Base-by-base conservation (phyloP, 768 basidiomycete genomes). In the Pleurotus djamor region DNA sequence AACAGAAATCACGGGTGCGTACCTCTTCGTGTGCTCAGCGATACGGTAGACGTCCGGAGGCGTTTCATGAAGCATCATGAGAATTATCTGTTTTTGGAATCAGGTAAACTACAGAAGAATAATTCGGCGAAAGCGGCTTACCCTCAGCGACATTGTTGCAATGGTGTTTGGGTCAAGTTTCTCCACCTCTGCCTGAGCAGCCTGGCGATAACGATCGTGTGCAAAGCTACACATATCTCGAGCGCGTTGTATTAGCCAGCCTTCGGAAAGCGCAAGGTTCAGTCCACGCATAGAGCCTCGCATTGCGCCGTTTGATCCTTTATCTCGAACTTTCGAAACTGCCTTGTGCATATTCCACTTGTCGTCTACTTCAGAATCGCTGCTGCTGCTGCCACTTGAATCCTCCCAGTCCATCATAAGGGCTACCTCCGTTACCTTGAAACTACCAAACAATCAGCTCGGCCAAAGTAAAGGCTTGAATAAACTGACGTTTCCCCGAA, bases 191-290 rank as follows among this genome's bases (percentile, higher is more conserved):
- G 79, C 80, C 63, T 86, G 82, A 7, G 85, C 87, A 8, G 88
- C 88, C 69, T 89, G 88, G 7, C 88, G 80, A 70, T 89, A 91
- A 48, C 88, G 77, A 66, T 90, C 88, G 69, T 91, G 88, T 3
- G 86, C 76, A 69, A 89, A 89, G 64, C 82, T 86, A 69, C 87
- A 89, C 87, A 89, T 88, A 64, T 90, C 88, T 37, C 88, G 75
- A 4, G 86, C 88, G 51, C 86, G 75, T 59, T 88, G 86, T 5
- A 87, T 82, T 8, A 91, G 75, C 88, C 88, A 91, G 1, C 89
- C 89, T 67, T 90, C 88, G 1, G 82, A 72, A 16, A 89, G 79
- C 1, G 87, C 88, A 14, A 79, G 69, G 66, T 90, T 88, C 37
- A 88, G 73, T 4, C 88, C 88, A 17, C 82, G 83, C 78, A 90